Evolutionary conservation across 75 land plant genomes (phyloP).

Genomic region (Ceratopteris richardii): DNA sequence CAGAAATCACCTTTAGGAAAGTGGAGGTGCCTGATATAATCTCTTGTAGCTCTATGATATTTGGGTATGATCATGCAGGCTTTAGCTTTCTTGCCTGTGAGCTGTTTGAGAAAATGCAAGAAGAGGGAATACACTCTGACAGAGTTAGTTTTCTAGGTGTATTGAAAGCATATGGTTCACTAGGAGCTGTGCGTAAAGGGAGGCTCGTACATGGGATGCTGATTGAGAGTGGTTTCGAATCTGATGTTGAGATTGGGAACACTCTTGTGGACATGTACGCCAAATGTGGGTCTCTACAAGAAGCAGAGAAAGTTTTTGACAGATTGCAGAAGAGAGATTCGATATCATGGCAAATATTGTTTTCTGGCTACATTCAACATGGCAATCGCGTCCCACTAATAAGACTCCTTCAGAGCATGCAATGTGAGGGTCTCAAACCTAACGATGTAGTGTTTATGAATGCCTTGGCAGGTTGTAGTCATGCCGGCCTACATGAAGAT

Average conservation of each 20-base stretch:
- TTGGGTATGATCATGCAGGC: slow-evolving; percentile 7
- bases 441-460: slow-evolving; percentile 6
- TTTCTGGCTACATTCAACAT: slow-evolving; percentile 12
- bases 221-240: not conserved
- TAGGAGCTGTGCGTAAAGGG: not conserved
- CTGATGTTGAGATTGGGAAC: not conserved
- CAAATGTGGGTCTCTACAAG: not conserved
- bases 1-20: not conserved
- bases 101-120: slow-evolving; percentile 12
- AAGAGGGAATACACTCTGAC: slow-evolving; percentile 16
- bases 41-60: slow-evolving; percentile 5
- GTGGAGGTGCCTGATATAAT: slow-evolving; percentile 1
- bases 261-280: not conserved
- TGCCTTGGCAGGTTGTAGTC: slow-evolving; percentile 17
- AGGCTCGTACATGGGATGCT: not conserved
- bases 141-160: slow-evolving; percentile 16
- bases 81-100: not conserved
- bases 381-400: slow-evolving; percentile 1
- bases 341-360: slow-evolving; percentile 10
- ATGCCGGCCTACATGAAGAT: slow-evolving; percentile 18
- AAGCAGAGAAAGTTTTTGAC: slow-evolving; percentile 11
- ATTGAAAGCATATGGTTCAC: slow-evolving; percentile 4
- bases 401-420: slow-evolving; percentile 8
- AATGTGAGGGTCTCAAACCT: slow-evolving; percentile 7
- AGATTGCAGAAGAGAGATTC: slow-evolving; percentile 3